Percentiles rank a stretch among this genome's conserved stretches.
These are phyloP conservation scores for Yamadazyma ubonensis DNA, from an alignment of 805 yeast species.

Conservation along the genomic window DNA sequence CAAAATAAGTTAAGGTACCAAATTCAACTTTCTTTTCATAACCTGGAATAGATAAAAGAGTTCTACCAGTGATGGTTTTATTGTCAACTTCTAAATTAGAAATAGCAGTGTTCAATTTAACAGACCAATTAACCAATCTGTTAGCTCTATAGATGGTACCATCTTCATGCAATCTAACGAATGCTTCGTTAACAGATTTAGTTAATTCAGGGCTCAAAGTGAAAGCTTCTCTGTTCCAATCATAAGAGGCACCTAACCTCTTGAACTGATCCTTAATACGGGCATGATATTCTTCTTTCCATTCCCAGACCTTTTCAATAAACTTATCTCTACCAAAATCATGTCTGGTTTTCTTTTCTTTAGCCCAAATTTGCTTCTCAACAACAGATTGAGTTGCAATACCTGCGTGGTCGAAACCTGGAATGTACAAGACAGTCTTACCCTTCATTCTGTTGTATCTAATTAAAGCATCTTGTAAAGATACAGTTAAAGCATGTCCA, in stretches of 20 bases:
- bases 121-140: slow-evolving; percentile 95
- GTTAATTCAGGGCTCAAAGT: slow-evolving; percentile 79
- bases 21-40: slow-evolving; percentile 89
- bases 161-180: slow-evolving; percentile 87
- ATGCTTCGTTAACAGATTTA: slow-evolving; percentile 85
- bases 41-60: slow-evolving; percentile 80
- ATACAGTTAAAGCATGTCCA: slow-evolving; percentile 95
- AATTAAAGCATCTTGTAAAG: slow-evolving; percentile 90
- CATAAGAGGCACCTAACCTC: slow-evolving; percentile 93
- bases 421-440: slow-evolving; percentile 85
- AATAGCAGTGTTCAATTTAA: slow-evolving; percentile 88
- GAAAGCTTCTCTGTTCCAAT: slow-evolving; percentile 93
- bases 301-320: slow-evolving; percentile 89
- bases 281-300: slow-evolving; percentile 92
- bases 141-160: slow-evolving; percentile 93
- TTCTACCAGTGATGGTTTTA: slow-evolving; percentile 81
- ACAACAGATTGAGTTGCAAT: slow-evolving; percentile 98
- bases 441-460: slow-evolving; percentile 98
- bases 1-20: slow-evolving; percentile 95
- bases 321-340: slow-evolving; percentile 93
- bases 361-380: slow-evolving; percentile 91
- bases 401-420: slow-evolving; percentile 99
- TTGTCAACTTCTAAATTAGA: slow-evolving; percentile 96
- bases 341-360: slow-evolving; percentile 85
- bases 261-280: slow-evolving; percentile 83